Evolutionary conservation across 1,284 basidiomycete genomes (phyloP).

Genomic region (Trichosporon sp.): DNA sequence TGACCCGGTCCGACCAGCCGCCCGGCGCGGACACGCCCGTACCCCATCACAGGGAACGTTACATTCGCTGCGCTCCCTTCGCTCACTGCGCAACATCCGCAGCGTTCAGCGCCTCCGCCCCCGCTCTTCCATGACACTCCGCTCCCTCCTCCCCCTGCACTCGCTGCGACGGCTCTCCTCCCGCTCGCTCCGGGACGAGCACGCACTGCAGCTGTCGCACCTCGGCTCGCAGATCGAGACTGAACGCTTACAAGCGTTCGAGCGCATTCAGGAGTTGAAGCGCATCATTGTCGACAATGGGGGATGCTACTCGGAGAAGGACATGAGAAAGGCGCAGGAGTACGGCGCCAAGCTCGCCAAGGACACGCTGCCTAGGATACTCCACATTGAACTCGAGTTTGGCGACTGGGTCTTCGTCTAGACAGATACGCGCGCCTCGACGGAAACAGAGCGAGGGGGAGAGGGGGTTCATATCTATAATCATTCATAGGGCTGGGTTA

Average conservation of each 20-base stretch:
- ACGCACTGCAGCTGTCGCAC: background rate
- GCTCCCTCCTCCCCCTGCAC: background rate
- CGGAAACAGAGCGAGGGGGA: too few species aligned
- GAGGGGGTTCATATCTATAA: too few species aligned
- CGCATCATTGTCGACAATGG: background rate
- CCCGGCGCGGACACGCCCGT: too few species aligned
- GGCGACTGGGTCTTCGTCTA: too few species aligned
- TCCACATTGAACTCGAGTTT: background rate
- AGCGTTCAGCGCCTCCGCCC: background rate
- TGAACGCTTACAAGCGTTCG: background rate
- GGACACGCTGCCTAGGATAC: background rate
- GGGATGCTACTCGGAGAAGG: background rate
- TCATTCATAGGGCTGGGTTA: too few species aligned
- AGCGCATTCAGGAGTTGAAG: background rate
- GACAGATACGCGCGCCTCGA: too few species aligned
- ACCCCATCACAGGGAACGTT: background rate
- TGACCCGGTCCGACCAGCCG: background rate
- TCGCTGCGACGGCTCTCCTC: too few species aligned
- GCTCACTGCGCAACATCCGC: background rate
- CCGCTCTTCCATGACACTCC: background rate
- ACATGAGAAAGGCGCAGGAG: background rate
- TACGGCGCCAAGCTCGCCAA: background rate
- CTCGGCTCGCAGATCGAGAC: background rate
- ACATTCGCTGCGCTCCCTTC: background rate
- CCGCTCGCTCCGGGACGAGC: background rate